Conservation (phyloP, 169 alveolate species). For the Plasmodium berghei region DNA sequence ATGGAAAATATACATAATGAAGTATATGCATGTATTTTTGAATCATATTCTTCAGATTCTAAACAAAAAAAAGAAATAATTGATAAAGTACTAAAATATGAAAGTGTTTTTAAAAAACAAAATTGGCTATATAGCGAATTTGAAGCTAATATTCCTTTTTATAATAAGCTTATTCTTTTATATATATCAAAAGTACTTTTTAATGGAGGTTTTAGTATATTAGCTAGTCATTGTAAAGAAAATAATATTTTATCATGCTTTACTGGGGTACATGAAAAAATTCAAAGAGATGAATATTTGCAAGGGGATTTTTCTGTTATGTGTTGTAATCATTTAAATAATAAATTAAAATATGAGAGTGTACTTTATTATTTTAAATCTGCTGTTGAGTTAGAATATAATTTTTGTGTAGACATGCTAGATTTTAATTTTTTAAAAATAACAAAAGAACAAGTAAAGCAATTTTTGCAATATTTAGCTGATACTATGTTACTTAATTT, state of each 20-base stretch:
- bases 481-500: slow-evolving; percentile 78
- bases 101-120: slow-evolving; percentile 76
- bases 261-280: slow-evolving; percentile 80
- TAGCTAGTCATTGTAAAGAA: slow-evolving; percentile 57
- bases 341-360: slow-evolving; percentile 79
- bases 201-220: slow-evolving; percentile 63
- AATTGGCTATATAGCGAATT: slow-evolving; percentile 58
- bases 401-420: slow-evolving; percentile 76
- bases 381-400: slow-evolving; percentile 80
- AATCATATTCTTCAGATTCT: slow-evolving; percentile 46
- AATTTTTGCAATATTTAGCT: slow-evolving; percentile 76
- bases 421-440: slow-evolving; percentile 73
- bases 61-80: slow-evolving; percentile 47
- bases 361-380: slow-evolving; percentile 75
- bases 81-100: slow-evolving; percentile 75
- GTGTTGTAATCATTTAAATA: slow-evolving; percentile 79
- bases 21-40: slow-evolving; percentile 83
- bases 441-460: slow-evolving; percentile 78
- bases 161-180: slow-evolving; percentile 46
- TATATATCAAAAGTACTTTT: slow-evolving; percentile 71
- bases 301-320: slow-evolving; percentile 82
- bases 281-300: slow-evolving; percentile 81
- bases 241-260: slow-evolving; percentile 64
- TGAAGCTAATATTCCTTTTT: slow-evolving; percentile 59
- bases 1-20: slow-evolving; percentile 96